Evolutionary conservation across 176 grass and related monocot species (phyloP).

Genomic region (Zoysia pacifica): DNA sequence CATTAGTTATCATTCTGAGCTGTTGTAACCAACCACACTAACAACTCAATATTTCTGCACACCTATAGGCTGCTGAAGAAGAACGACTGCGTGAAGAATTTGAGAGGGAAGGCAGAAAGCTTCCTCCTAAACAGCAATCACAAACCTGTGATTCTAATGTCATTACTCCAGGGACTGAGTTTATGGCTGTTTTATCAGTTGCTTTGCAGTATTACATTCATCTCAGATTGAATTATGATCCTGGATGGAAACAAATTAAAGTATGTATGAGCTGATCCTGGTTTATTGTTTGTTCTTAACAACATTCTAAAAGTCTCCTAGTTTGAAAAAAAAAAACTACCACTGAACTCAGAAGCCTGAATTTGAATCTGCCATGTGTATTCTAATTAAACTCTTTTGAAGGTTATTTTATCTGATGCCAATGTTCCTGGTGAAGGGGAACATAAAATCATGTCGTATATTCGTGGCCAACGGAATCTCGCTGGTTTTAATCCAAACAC

Average conservation of each 20-base stretch:
- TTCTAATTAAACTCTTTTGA: constrained; percentile 66
- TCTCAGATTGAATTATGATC: constrained; percentile 93
- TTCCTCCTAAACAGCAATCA: constrained; percentile 86
- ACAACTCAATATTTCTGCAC: constrained; percentile 1
- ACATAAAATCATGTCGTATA: constrained; percentile 99
- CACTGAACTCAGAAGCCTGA: constrained; percentile 21
- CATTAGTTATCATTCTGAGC: not conserved
- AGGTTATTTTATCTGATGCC: constrained; percentile 99
- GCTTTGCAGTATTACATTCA: constrained; percentile 98
- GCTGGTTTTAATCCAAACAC: constrained; percentile 91
- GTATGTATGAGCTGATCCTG: constrained; percentile 51
- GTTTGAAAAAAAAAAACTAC: not conserved
- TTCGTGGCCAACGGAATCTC: constrained; percentile 85
- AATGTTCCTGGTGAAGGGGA: constrained; percentile 99
- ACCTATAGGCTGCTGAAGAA: constrained; percentile 81
- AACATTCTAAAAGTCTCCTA: constrained; percentile 21
- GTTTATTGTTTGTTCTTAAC: not conserved
- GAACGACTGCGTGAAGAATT: constrained; percentile 88
- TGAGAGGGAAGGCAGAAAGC: constrained; percentile 93
- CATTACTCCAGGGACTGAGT: constrained; percentile 96
- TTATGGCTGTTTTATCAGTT: constrained; percentile 94
- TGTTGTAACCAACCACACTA: constrained; percentile 25
- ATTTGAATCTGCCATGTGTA: constrained; percentile 13
- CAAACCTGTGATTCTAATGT: constrained; percentile 96
- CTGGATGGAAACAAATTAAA: constrained; percentile 98